Evolutionary conservation across 164 flowering plant genomes (phyloP).

Genomic region (Taxillus chinensis): DNA sequence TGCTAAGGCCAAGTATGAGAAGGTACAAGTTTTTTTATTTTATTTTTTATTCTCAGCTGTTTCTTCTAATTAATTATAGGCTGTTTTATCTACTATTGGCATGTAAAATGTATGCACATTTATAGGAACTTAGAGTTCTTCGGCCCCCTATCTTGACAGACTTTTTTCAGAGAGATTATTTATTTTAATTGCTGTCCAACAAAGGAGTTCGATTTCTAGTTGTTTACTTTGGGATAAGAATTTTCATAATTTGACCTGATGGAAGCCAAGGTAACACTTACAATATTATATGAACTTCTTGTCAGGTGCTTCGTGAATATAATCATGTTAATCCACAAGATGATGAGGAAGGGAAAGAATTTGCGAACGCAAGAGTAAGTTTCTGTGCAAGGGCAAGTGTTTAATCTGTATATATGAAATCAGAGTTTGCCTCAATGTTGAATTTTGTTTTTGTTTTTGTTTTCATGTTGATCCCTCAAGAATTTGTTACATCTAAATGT

Average conservation of each 20-base stretch:
- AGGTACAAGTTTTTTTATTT: constrained; percentile 39
- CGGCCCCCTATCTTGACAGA: too few relatives aligned
- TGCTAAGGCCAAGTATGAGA: constrained; percentile 95
- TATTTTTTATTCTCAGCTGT: background rate
- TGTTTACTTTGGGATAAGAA: too few relatives aligned
- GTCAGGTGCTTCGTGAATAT: constrained; percentile 87
- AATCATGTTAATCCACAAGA: constrained; percentile 97
- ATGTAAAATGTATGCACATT: background rate
- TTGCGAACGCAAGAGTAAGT: constrained; percentile 66
- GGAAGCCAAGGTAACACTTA: too few relatives aligned
- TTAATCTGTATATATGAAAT: background rate
- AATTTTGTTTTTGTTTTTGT: background rate
- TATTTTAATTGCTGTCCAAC: too few relatives aligned
- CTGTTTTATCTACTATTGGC: background rate
- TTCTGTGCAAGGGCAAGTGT: background rate
- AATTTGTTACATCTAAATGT: constrained; percentile 78
- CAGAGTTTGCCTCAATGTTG: background rate
- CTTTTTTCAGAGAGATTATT: too few relatives aligned
- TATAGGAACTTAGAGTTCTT: too few relatives aligned
- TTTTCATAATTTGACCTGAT: too few relatives aligned
- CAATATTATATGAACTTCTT: background rate
- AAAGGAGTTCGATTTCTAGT: too few relatives aligned
- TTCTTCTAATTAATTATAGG: background rate
- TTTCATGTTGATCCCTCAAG: constrained; percentile 33
- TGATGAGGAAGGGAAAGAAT: constrained; percentile 91